Evolutionary conservation across 805 yeast species (phyloP), one percentile per base, ranked within the genome.

Genomic region (Saccharomycopsis amapae): DNA sequence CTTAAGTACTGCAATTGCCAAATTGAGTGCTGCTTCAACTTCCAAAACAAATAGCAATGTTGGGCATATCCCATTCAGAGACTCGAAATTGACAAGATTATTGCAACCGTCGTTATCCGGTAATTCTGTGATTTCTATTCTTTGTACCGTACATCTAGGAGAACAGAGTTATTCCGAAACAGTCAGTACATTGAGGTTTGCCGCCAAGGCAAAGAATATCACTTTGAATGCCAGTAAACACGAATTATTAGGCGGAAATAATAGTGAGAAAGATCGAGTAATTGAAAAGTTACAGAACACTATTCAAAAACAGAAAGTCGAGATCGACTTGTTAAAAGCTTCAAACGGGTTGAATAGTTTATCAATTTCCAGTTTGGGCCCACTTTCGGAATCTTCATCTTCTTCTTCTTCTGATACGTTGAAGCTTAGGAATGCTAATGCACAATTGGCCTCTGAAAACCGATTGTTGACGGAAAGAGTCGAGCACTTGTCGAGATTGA

Each of bases 41-140:
- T 52, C 67, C 1, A 54, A 64, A 7, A 33, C 44, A 5, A 22
- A n/a, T 23, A 30, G 30, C 12, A 31, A 22, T 31, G 60, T 61
- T 19, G 78, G 75, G 12, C 97, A 93, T 59, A 76, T 93, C 30
- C 97, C 97, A 0, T 90, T 86, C 64, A 70, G 98, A 60, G 97
- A 90, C 61, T 86, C 96, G 3, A 90, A 90, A 59, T 73, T 90
- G 47, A 90, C 98, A 0, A 69, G 98, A 48, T 66, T 90, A 26
- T 65, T 90, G 46, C 97, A 93, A 62, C 96, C 96, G 1, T 93
- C 97, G 0, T 68, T 90, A 31, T 81, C 93, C 25, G 97, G 97
- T 1, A 76, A 81, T 26, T 80, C 96, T 1, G 70, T 88, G 30
- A 88, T 90, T 13, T 78, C 86, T 42, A 81, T 93, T 4, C 70